Base-by-base conservation (phyloP, 805 yeast genomes). In the Pichia cephalocereana region DNA sequence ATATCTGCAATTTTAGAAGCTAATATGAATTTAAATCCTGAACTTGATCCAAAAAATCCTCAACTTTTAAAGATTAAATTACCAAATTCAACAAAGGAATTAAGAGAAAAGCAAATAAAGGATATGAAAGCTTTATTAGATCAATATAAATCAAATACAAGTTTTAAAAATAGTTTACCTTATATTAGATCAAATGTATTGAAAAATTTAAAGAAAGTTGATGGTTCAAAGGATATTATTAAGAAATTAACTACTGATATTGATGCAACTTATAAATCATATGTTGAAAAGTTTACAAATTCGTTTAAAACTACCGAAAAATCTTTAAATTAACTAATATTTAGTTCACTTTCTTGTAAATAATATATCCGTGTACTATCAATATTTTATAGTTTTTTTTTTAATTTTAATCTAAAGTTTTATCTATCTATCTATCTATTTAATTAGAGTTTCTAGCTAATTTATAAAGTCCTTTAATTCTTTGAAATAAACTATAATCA, bases 21-120 rank as follows among this genome's bases (percentile, higher is more conserved):
- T 0, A 76, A 77, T 10, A 67, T 86, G 61, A 85, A 86, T 58
- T 65, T 91, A 71, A 87, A 82, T 51, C 96, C 98, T 1, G 90
- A 84, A 60, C 72, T 71, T 23, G 90, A 87, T 50, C 78, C 86
- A 1, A 70, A 77, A 46, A 85, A 84, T 61, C 80, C 82, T 34
- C 95, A 84, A 64, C 72, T 82, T 32, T 69, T 91, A 58, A 80
- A 79, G 54, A 82, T 88, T 17, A 76, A 86, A 2, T 69, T 89
- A 50, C 95, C 95, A 15, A 80, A 88, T 27, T 75, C 82, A 17
- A 81, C 91, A 4, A 74, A 81, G 6, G 95, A 84, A 49, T 70
- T 82, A 28, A 81, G 76, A 69, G 49, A 47, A 19, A 67, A 70
- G 52, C 81, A 76, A 48, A 74, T 71, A 9, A 83, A 80, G 58